Conservation (phyloP, 345 rosid species). For the Conringia planisiliqua region DNA sequence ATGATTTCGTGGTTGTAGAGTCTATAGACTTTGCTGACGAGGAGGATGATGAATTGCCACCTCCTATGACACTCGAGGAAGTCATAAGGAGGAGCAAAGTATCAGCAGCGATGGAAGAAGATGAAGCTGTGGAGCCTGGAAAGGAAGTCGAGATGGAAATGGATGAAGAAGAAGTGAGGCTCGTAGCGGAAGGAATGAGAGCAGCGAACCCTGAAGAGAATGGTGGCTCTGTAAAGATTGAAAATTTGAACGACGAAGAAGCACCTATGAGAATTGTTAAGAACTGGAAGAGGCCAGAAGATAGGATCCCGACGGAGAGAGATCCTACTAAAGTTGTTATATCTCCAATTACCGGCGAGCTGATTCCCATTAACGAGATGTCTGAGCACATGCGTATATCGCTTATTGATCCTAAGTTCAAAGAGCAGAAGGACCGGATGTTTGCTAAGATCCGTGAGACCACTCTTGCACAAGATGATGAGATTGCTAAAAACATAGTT, state of each 20-base stretch:
- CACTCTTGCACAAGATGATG: slow-evolving; percentile 90
- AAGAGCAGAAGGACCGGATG: slow-evolving; percentile 94
- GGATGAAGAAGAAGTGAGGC: slow-evolving; percentile 92
- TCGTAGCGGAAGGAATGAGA: slow-evolving; percentile 86
- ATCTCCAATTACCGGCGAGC: slow-evolving; percentile 87
- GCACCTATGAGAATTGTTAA: slow-evolving; percentile 85
- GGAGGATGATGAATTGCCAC: slow-evolving; percentile 80
- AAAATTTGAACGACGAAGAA: slow-evolving; percentile 52
- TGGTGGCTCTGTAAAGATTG: slow-evolving; percentile 39
- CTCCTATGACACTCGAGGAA: slow-evolving; percentile 87
- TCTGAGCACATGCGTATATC: slow-evolving; percentile 92
- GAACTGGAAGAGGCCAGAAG: slow-evolving; percentile 97
- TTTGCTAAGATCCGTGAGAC: slow-evolving; percentile 92
- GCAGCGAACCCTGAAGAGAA: slow-evolving; percentile 62
- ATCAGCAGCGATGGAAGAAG: slow-evolving; percentile 61
- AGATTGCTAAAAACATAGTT: slow-evolving; percentile 81
- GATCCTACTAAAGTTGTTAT: slow-evolving; percentile 73
- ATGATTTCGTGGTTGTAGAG: slow-evolving; percentile 86
- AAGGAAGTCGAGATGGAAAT: slow-evolving; percentile 93
- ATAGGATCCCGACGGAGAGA: slow-evolving; percentile 73
- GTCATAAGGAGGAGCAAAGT: slow-evolving; percentile 78
- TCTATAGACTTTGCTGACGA: slow-evolving; percentile 84
- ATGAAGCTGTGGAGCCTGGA: slow-evolving; percentile 70
- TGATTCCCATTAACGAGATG: slow-evolving; percentile 87
- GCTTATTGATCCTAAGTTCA: slow-evolving; percentile 88